These are phyloP conservation scores for Geotrichum macrosporum DNA, from an alignment of 1,139 yeast species.

Conservation along the genomic window DNA sequence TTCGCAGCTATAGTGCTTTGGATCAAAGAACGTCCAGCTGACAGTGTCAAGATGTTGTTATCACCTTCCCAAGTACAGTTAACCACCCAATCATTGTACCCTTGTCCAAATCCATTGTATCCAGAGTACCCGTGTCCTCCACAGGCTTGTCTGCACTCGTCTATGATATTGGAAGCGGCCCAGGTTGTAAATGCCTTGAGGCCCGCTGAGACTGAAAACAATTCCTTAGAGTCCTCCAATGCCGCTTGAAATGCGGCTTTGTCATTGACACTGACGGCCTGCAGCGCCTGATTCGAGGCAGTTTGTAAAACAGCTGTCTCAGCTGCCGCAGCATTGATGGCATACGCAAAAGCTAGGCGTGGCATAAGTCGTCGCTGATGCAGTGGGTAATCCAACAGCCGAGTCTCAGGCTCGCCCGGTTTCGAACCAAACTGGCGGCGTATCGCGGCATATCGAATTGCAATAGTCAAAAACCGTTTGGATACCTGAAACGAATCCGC, in stretches of 20 bases:
- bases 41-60: constrained; percentile 73
- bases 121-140: constrained; percentile 92
- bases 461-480: constrained; percentile 73
- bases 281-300: constrained; percentile 43
- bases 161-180: constrained; percentile 69
- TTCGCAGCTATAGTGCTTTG: constrained; percentile 31
- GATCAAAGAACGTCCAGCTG: constrained; percentile 52
- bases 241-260: constrained; percentile 41
- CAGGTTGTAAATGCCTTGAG: constrained; percentile 83
- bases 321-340: constrained; percentile 67
- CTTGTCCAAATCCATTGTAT: constrained; percentile 80
- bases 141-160: constrained; percentile 82
- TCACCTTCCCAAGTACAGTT: constrained; percentile 98
- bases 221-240: constrained; percentile 60
- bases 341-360: constrained; percentile 66
- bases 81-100: constrained; percentile 82
- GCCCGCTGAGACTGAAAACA: constrained; percentile 79
- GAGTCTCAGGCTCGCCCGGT: constrained; percentile 36
- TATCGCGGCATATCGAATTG: constrained; percentile 79
- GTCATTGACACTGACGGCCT: too few species aligned
- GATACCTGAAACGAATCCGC: constrained; percentile 73
- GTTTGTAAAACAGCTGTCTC: constrained; percentile 47
- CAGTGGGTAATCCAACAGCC: constrained; percentile 67
- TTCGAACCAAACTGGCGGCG: constrained; percentile 70
- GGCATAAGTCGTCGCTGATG: constrained; percentile 85